Base-by-base conservation (phyloP, 2,329 filamentous ascomycete genomes). In the Nigrospora sphaerica region DNA sequence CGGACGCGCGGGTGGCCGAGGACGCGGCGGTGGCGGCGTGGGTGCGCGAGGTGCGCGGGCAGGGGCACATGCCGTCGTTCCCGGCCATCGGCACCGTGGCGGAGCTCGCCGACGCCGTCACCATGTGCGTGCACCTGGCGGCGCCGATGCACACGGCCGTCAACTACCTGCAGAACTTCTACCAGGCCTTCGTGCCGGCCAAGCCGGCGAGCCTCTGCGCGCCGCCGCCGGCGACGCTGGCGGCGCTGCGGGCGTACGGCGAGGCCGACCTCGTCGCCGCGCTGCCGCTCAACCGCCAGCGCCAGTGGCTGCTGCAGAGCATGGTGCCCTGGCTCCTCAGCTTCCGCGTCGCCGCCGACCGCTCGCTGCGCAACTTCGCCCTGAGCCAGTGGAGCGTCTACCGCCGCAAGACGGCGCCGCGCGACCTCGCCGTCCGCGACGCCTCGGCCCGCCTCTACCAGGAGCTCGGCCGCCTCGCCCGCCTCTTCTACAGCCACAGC, bases 51-150 rank as follows among this genome's bases (percentile, higher is more conserved):
- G 61, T 73, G 48, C 64, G 64, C 36, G 62, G 55, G 3, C 60
- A 61, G 11, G 72, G 60, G 6, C 60, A 61, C 40, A 64, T 75
- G 52, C 56, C 61, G 34, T 63, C 59, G 0, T 75, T 75, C 57
- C 71, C 72, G 1, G 57, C 51, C 2, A 66, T 75, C 49, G 58
- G 55, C 28, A 70, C 69, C 0, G 42, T 73, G 12, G 63, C 69
- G 12, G 55, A 64, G 17, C 61, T 77, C 0, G 57, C 65, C 35
- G 69, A 76, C 52, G 70, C 66, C 4, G 57, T 74, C 23, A 74
- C 70, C 18, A 75, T 77, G 73, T 72, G 70, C 57, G 75, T 76
- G 48, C 72, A 76, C 57, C 70, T 74, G 41, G 73, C 73, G 6
- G 63, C 70, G 2, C 71, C 74, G 0, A 70, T 71, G 50, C 72